Base-by-base conservation (phyloP, 106 monocot species). In the Dioscorea zingiberensis region DNA sequence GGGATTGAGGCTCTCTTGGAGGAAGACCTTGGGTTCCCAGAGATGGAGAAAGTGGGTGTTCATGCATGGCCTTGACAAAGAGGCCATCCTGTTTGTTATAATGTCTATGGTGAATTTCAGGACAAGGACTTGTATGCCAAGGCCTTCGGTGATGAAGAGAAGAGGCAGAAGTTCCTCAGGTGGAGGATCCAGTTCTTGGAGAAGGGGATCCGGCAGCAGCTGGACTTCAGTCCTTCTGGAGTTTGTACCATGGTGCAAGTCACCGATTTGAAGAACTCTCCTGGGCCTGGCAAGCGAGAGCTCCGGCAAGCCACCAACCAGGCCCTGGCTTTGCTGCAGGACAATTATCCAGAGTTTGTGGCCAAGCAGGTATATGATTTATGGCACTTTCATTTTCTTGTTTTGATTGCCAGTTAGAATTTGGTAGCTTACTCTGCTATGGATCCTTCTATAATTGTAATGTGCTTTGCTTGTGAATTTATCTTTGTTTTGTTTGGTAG, bases 11-110 rank as follows among this genome's bases (percentile, higher is more conserved):
- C 47, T 14, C 72, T 90, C 7, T 64, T 90, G 23, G 82, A 79
- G 28, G 82, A 79, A 58, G 85, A 90, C 47, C 83, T 90, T 9
- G 83, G 57, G 16, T 26, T 85, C 3, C 62, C 76, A 25, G 89
- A 90, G 79, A 58, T 85, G 46, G 62, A 90, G 49, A 82, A 69
- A 66, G 89, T 80, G n/a, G 49, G 82, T 85, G 25, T 90, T 83
- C 73, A 71, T 74, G 48, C 80, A 76, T 25, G 89, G 85, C n/a
- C 55, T 30, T n/a, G 89, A 83, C 60, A 73, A 69, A 27, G 89
- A 85, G 72, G 72, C 25, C 89, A 90, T 74, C 89, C 89, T 13
- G 79, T 90, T 21, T 90, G 89, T 54, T 90, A 90, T 67, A 85
- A 90, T 49, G 80, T 83, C 44, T 90, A 73, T 47, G 89, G 89